Evolutionary conservation across 805 yeast genomes (phyloP), one percentile per base, ranked within the genome.

Genomic region (Brettanomyces naardenensis): DNA sequence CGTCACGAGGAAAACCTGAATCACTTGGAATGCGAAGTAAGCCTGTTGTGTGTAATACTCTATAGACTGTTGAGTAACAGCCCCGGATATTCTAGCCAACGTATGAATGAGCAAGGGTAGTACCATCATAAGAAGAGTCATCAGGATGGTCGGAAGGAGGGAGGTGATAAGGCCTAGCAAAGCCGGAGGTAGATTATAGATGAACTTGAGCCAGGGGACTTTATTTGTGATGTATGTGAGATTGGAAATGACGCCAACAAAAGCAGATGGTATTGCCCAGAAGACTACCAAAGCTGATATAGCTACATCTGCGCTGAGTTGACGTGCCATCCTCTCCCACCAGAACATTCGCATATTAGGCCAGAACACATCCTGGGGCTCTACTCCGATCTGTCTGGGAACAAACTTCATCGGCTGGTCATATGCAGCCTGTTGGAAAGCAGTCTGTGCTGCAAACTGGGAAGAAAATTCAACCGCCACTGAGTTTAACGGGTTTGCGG

Each of bases 191-290:
- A 80, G 53, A 0, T 69, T 62, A 45, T 76, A 64, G 44, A 82
- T 74, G 47, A 76, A 81, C 13, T 53, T 57, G 44, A 82, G 66
- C 61, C 75, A 73, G 19, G 57, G 73, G 25, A 78, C 48, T 44
- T 73, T 72, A 40, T 75, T 65, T 5, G 83, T 79, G 51, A 82
- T 64, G 48, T 71, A 71, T 15, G 80, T 73, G 44, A 82, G 61
- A 51, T 81, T 81, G 3, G 89, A 80, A 41, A 82, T 66, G 52
- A 78, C 53, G 70, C 89, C 89, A 34, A 82, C 87, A 55, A 82
- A 77, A 3, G 89, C 80, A 29, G 80, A 87, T 11, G 90, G 90
- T 45, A 81, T 60, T 40, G 89, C 71, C 94, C 94, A 83, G 47
- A 78, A 62, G 22, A 77, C 52, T 37, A 80, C 66, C 31, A 80